Evolutionary conservation across 2,329 filamentous ascomycete species (phyloP).

Genomic region (Plectosphaerella cucumerina): DNA sequence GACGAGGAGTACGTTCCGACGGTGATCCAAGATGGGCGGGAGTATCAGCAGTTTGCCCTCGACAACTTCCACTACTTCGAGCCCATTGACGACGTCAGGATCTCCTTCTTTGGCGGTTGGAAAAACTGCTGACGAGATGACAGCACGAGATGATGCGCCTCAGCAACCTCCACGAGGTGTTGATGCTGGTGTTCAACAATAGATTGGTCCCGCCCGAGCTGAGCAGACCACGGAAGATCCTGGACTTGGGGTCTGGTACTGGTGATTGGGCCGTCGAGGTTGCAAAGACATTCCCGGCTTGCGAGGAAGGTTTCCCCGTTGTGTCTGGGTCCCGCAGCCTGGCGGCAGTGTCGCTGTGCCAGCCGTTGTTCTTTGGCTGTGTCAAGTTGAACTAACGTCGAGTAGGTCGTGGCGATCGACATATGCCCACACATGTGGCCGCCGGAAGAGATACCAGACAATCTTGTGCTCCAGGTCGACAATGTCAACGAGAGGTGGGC

Average conservation of each 20-base stretch:
- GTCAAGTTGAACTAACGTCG: conserved; percentile 7
- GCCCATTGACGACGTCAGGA: conserved; percentile 65
- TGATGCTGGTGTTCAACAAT: conserved; percentile 61
- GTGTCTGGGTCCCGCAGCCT: too few relatives aligned
- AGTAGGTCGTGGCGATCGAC: conserved; percentile 68
- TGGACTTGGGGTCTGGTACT: conserved; percentile 72
- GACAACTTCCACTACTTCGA: conserved; percentile 62
- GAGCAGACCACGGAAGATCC: conserved; percentile 48
- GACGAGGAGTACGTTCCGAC: conserved; percentile 57
- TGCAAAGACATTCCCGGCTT: conserved; percentile 58
- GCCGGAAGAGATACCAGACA: conserved; percentile 56
- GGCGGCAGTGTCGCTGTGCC: too few relatives aligned
- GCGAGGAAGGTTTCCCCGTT: conserved; percentile 48
- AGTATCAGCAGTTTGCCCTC: conserved; percentile 64
- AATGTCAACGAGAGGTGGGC: conserved; percentile 67
- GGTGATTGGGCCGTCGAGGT: conserved; percentile 68
- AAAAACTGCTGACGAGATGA: not conserved
- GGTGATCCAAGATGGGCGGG: conserved; percentile 55
- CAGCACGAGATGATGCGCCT: conserved; percentile 67
- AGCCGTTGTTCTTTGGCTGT: too few relatives aligned
- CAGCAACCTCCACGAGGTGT: conserved; percentile 57
- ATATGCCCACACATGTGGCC: conserved; percentile 65
- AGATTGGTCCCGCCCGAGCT: conserved; percentile 68
- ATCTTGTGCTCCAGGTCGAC: conserved; percentile 68
- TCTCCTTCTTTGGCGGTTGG: not conserved